Percentiles rank a stretch among this genome's conserved stretches.
These are phyloP conservation scores for Tetrahymena thermophila DNA, from an alignment of 73 alveolate genomes.

Conservation along the genomic window DNA sequence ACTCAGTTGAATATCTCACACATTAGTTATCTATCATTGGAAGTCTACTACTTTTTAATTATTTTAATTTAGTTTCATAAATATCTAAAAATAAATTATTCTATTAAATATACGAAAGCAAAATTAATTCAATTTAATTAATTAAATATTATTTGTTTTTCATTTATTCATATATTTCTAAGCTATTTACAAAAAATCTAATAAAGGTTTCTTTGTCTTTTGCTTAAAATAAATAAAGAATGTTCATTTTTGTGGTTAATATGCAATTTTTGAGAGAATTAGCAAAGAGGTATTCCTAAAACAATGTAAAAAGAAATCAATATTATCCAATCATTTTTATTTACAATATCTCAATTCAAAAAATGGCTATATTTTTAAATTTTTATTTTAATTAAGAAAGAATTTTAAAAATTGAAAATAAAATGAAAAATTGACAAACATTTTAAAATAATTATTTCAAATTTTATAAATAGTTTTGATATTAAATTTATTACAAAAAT, in stretches of 20 bases:
- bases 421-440: too few relatives aligned
- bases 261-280: neutral
- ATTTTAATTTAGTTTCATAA: neutral
- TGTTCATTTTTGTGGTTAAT: neutral
- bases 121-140: neutral
- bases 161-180: neutral
- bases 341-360: too few relatives aligned
- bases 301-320: too few relatives aligned
- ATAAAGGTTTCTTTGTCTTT: too few relatives aligned
- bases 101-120: neutral
- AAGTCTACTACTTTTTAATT: neutral
- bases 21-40: neutral
- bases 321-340: neutral
- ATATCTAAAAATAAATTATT: neutral
- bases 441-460: too few relatives aligned
- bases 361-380: too few relatives aligned
- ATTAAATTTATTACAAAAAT: neutral
- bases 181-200: neutral
- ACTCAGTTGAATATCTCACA: neutral
- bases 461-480: too few relatives aligned
- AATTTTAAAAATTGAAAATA: too few relatives aligned
- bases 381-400: too few relatives aligned
- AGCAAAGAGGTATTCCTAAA: neutral
- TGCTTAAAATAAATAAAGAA: too few relatives aligned
- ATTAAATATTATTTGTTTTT: too few relatives aligned